Base-by-base conservation (phyloP, 2,329 filamentous ascomycete genomes). In the Alternaria sp. region DNA sequence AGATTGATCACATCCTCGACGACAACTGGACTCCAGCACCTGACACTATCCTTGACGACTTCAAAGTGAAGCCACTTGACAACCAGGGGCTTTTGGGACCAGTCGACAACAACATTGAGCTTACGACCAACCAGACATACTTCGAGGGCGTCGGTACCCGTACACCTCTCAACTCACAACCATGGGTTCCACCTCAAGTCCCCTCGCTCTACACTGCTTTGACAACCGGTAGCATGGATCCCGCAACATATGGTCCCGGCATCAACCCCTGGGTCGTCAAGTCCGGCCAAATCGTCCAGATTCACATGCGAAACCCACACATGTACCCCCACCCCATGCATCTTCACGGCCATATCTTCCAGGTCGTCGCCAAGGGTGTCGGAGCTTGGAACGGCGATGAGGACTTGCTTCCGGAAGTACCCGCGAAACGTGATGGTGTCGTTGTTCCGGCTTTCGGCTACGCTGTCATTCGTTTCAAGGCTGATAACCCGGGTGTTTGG, bases 121-220 rank as follows among this genome's bases (percentile, higher is more conserved):
- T 94, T 5, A 70, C 78, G 18, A 68, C 81, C 50, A 79, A 79
- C 90, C 72, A 92, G 60, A 88, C 88, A 79, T 83, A 86, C 64
- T 86, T 87, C 64, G 81, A 90, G 14, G 82, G 80, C 27, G 83
- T 91, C 56, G 89, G 89, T 3, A 83, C 69, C 8, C 74, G 74
- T 3, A 72, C 68, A 57, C 90, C 54, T 12, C 48, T 76, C 10
- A 73, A 92, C 78, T 86, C 89, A 73, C 86, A 90, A 67, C 90
- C 91, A 16, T 97, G 93, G 77, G 84, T 85, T 0, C 61, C 80
- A 0, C 91, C 91, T 36, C 90, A 91, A 73, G 92, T 95, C 0
- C 93, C 93, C 0, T 87, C 90, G 0, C 83, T 97, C 0, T 95
- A 92, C 81, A 92, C 90, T 0, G 92, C 85, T 1, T 81, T 95